Conservation (phyloP, 768 basidiomycete genomes). For the Clathrus columnatus region DNA sequence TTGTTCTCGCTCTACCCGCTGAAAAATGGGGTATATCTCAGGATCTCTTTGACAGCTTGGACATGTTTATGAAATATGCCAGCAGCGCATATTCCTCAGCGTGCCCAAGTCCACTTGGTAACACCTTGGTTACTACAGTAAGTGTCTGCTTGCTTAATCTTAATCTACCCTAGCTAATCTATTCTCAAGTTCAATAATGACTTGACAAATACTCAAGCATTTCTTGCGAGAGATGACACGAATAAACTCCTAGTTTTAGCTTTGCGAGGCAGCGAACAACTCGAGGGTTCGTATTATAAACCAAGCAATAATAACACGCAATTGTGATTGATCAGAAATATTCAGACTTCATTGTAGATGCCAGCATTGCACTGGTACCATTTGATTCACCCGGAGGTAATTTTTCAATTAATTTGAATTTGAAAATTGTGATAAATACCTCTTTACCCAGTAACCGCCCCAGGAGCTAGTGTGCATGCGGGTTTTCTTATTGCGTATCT, state of each 20-base stretch:
- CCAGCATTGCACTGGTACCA: slow-evolving; percentile 23
- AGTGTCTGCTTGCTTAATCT: slow-evolving; percentile 12
- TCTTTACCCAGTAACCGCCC: slow-evolving; percentile 19
- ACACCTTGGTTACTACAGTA: slow-evolving; percentile 33
- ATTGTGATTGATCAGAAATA: neutral
- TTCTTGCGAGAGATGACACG: slow-evolving; percentile 35
- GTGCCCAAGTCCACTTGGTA: slow-evolving; percentile 42
- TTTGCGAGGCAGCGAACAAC: slow-evolving; percentile 31
- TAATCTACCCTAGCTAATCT: neutral
- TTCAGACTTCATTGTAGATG: slow-evolving; percentile 18
- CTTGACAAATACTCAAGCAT: slow-evolving; percentile 34
- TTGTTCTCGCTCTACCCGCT: neutral
- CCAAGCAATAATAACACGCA: neutral
- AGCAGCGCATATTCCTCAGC: slow-evolving; percentile 39
- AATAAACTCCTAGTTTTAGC: slow-evolving; percentile 33
- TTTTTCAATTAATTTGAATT: neutral
- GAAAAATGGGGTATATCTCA: neutral
- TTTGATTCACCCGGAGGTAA: slow-evolving; percentile 18
- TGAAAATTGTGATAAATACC: neutral
- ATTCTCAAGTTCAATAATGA: slow-evolving; percentile 28
- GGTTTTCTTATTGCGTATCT: slow-evolving; percentile 18
- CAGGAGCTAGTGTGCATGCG: slow-evolving; percentile 14
- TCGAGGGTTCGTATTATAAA: neutral
- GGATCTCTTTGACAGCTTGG: slow-evolving; percentile 31
- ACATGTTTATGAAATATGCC: slow-evolving; percentile 40